Evolutionary conservation across 306 rosid species (phyloP).

Genomic region (Cicer arietinum): DNA sequence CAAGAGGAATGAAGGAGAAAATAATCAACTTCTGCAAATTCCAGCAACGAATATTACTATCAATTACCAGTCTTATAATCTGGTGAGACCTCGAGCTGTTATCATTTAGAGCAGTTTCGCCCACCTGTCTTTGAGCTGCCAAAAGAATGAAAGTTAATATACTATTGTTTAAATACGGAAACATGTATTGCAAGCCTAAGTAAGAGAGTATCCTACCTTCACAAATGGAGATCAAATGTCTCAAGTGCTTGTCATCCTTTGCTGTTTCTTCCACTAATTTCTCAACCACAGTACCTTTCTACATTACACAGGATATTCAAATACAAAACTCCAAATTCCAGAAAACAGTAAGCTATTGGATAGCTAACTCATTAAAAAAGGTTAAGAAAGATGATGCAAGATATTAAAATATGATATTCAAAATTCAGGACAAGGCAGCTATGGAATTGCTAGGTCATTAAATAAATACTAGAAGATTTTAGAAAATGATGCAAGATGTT

Average conservation of each 20-base stretch:
- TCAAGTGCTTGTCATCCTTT: constrained; percentile 80
- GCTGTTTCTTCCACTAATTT: constrained; percentile 96
- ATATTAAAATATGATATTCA: constrained; percentile 20
- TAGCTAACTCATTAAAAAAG: neutral
- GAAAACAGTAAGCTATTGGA: neutral
- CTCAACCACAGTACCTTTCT: constrained; percentile 99
- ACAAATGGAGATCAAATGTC: constrained; percentile 89
- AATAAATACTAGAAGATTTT: neutral
- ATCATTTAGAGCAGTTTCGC: constrained; percentile 97
- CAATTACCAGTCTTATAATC: constrained; percentile 90
- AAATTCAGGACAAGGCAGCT: constrained; percentile 26
- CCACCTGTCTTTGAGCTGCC: constrained; percentile 99
- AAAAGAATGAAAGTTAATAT: constrained; percentile 30
- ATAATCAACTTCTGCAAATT: constrained; percentile 23
- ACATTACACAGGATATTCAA: constrained; percentile 40
- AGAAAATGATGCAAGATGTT: constrained; percentile 9
- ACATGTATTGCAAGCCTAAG: constrained; percentile 16
- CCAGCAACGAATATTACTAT: constrained; percentile 15
- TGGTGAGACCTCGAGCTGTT: constrained; percentile 98
- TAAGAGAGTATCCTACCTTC: constrained; percentile 64
- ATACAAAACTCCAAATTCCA: constrained; percentile 21
- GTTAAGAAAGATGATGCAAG: neutral
- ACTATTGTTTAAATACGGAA: constrained; percentile 2
- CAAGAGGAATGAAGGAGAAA: constrained; percentile 3
- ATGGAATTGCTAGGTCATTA: neutral